A percentile compares a stretch with the other conserved stretches of the same genome.
Conservation (phyloP, 176 grass and related monocot species). For the Coix lacrymajobi region DNA sequence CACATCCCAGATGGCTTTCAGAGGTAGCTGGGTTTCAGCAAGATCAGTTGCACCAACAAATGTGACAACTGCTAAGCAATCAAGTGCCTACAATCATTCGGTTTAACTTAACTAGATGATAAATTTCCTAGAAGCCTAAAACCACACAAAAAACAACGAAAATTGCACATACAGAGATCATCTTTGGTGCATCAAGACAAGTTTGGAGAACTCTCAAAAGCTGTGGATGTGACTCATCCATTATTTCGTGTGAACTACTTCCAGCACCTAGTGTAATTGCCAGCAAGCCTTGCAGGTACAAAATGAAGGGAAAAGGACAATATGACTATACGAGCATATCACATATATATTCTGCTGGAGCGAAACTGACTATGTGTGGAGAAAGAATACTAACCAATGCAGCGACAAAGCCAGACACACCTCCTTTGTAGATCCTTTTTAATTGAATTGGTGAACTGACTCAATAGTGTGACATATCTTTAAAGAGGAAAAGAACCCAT, state of each 20-base stretch:
- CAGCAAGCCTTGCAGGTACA: conserved; percentile 50
- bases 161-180: conserved; percentile 52
- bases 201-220: conserved; percentile 59
- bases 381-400: conserved; percentile 38
- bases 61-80: conserved; percentile 69
- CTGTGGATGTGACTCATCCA: conserved; percentile 59
- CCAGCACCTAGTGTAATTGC: conserved; percentile 66
- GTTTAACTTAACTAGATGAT: not conserved
- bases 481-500: not conserved
- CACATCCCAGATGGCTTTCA: conserved; percentile 82
- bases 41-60: conserved; percentile 82
- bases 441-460: conserved; percentile 56
- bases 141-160: not conserved
- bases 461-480: conserved; percentile 54
- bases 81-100: conserved; percentile 45
- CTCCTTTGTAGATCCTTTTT: conserved; percentile 77
- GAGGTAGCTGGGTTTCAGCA: conserved; percentile 57
- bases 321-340: conserved; percentile 7
- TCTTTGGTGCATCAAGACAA: conserved; percentile 57
- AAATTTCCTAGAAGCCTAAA: not conserved
- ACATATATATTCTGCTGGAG: not conserved
- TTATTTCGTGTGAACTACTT: conserved; percentile 52
- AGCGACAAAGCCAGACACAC: conserved; percentile 55
- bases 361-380: not conserved
- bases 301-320: not conserved